Evolutionary conservation across 192 early-diverging fungal genomes (phyloP), one percentile per base, ranked within the genome.

Genomic region (Geranomyces michiganensis): DNA sequence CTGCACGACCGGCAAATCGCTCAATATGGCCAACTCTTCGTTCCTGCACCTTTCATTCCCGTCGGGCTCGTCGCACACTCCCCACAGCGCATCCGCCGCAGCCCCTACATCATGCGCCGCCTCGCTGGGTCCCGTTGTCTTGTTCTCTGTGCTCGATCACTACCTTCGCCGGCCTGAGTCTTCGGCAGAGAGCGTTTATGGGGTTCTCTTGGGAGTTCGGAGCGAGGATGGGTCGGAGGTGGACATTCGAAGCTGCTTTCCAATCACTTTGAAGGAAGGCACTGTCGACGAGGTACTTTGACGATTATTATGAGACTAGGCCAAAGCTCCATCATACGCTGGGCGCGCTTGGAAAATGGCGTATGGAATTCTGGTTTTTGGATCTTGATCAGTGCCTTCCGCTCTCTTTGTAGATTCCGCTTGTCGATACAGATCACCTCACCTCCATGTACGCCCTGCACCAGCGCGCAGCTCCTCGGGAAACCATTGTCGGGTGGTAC

Each of bases 401-500:
- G n/a, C n/a, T n/a, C n/a, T n/a, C n/a, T n/a, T n/a, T n/a, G n/a
- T 41, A 41, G 36, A 41, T 41, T 41, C 36, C 36, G 10, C 36
- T 89, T 27, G 84, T 98, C 46, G 95, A 98, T 70, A 90, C 93
- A 79, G 95, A 96, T 58, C 91, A 94, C 80, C 91, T 96, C 75
- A 76, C 79, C 31, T 87, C 84, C 29, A 94, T 97, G 93, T 90
- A 88, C 76, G 86, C 87, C 62, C 86, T 96, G 56, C 95, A 97
- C 79, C 91, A 92, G 79, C 85, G 89, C 60, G 94, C 93, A 21
- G 94, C 94, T 75, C 80, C 91, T 19, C 90, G 91, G 69, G 96
- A 98, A 76, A 85, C 90, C 55, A 90, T 96, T 70, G 88, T 98
- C 58, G 96, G 96, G 49, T 98, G 96, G 96, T 98, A 96, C 58